phyloP scores from a whole-genome alignment of 179 eudicot genomes.

The Silene vulgaris region DNA sequence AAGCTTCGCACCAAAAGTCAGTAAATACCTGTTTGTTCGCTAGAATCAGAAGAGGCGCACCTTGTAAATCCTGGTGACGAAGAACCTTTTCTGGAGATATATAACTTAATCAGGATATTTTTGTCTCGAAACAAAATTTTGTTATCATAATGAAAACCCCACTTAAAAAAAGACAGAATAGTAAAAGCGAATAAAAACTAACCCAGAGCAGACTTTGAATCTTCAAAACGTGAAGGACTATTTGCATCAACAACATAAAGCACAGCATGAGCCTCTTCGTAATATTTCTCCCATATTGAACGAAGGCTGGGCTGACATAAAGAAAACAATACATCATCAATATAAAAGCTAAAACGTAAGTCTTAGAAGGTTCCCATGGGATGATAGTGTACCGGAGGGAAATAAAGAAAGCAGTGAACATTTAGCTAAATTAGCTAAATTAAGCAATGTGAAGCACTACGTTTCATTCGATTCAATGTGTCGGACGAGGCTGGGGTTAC shows the following conservation, averaged over 20 bases:
- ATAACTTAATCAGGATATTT: conserved; percentile 4
- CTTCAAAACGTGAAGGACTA: conserved; percentile 84
- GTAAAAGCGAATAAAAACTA: conserved; percentile 14
- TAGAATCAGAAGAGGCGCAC: conserved; percentile 78
- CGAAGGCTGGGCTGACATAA: conserved; percentile 80
- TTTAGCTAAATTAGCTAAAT: neutral
- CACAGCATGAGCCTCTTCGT: conserved; percentile 98
- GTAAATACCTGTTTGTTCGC: conserved; percentile 81
- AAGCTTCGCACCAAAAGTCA: conserved; percentile 3
- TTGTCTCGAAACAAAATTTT: conserved; percentile 1
- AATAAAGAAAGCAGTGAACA: neutral
- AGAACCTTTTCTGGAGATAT: conserved; percentile 78
- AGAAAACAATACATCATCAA: conserved; percentile 1
- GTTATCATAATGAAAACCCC: neutral
- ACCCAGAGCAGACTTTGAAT: conserved; percentile 89
- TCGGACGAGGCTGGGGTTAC: too few relatives aligned
- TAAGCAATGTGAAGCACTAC: too few relatives aligned
- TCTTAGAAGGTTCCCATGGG: neutral
- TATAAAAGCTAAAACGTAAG: neutral
- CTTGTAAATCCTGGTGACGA: conserved; percentile 81
- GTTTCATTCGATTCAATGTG: too few relatives aligned
- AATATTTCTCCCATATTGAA: conserved; percentile 92
- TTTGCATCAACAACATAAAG: conserved; percentile 88
- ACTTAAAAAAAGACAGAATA: neutral
- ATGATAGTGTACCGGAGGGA: neutral